Evolutionary conservation across 805 yeast genomes (phyloP).

Genomic region (Candida rishiriensis): DNA sequence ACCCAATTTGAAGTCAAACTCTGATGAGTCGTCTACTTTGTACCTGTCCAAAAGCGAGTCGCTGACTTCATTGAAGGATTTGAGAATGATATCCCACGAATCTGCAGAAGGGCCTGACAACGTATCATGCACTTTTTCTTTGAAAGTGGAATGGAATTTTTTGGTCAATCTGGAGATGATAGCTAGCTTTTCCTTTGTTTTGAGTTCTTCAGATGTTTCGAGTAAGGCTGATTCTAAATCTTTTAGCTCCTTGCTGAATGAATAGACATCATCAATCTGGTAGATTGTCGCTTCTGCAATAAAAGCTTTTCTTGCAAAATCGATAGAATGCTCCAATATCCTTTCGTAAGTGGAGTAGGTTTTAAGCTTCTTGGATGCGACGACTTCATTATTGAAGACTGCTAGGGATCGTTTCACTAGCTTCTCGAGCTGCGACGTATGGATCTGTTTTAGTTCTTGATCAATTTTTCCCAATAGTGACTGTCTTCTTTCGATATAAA

Average conservation of each 20-base stretch:
- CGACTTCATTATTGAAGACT: conserved; percentile 25
- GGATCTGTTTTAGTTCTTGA: conserved; percentile 38
- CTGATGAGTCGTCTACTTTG: conserved; percentile 14
- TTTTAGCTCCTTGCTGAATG: conserved; percentile 30
- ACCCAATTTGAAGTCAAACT: conserved; percentile 66
- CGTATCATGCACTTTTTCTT: conserved; percentile 45
- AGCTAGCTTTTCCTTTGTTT: conserved; percentile 36
- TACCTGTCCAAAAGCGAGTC: conserved; percentile 29
- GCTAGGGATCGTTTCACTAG: conserved; percentile 32
- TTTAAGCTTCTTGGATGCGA: conserved; percentile 20
- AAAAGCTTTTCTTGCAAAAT: conserved; percentile 24
- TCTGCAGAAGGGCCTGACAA: conserved; percentile 45
- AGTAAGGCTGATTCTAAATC: conserved; percentile 29
- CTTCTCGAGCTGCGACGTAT: conserved; percentile 36
- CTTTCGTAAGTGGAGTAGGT: conserved; percentile 17
- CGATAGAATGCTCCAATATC: conserved; percentile 20
- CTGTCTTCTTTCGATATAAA: conserved; percentile 59
- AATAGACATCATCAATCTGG: conserved; percentile 28
- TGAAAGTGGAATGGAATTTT: conserved; percentile 41
- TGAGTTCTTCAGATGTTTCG: conserved; percentile 29
- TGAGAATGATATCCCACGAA: conserved; percentile 59
- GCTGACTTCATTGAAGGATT: conserved; percentile 37
- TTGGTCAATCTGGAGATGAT: conserved; percentile 43
- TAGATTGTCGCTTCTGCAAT: conserved; percentile 31
- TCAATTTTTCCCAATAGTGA: conserved; percentile 48